Evolutionary conservation across 1,284 basidiomycete species (phyloP), one percentile per base, ranked within the genome.

Genomic region (Rhodotorula sp.): DNA sequence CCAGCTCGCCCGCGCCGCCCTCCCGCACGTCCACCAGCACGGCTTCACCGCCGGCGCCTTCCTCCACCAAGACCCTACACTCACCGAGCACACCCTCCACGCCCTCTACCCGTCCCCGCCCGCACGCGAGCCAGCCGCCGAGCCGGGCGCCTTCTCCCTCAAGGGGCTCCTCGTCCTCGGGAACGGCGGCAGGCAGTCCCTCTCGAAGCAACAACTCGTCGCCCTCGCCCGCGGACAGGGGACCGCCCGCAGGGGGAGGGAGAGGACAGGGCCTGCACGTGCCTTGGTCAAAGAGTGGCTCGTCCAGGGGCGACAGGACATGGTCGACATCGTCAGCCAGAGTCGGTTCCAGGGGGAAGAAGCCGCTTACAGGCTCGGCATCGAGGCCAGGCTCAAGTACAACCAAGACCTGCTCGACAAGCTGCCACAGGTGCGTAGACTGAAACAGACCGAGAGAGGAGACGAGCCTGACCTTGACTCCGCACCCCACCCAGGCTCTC

Each of bases 101-200:
- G 68, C 73, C 5, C 65, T 76, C 16, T 76, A 67, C 56, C 75
- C 75, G 3, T 76, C 75, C 1, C 70, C 75, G 6, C 74, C 74
- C 3, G 31, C 58, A 5, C 26, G 26, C 5, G 54, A 56, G 20
- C 26, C 26, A 14, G 16, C 10, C 5, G 16, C 10, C 5, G 7
- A 39, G 2, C 5, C 71, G 12, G 26, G 26, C 43, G n/a, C 31
- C 3, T 68, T 59, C 31, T 63, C 60, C n/a, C 43, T 66, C 49
- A 63, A 61, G 39, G 67, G 64, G 5, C 52, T 72, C 39, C 10
- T 43, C 49, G 64, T 62, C 16, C 43, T 64, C 58, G 67, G 64
- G 15, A 59, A 63, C 60, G 69, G 67, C 34, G 67, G 67, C 3
- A 63, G 57, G 14, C 52, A 59, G 8, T 71, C 69, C 21, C 56